These are phyloP conservation scores for Metschnikowia proteae DNA, from an alignment of 805 yeast genomes.

Conservation along the genomic window DNA sequence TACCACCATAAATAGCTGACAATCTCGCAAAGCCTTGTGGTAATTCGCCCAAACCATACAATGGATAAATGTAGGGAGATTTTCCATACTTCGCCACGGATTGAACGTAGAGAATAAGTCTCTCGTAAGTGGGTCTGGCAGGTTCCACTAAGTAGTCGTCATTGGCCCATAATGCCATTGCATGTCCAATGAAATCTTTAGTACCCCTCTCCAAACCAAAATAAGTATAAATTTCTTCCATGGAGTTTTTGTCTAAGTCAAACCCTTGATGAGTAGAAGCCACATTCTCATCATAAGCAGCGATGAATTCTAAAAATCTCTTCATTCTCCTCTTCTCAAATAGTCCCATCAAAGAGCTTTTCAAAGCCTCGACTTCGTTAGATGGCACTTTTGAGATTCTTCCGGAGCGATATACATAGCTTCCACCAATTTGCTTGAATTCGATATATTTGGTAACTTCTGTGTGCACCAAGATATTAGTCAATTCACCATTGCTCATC, in stretches of 20 bases:
- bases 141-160: slow-evolving; percentile 84
- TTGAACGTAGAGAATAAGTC: slow-evolving; percentile 79
- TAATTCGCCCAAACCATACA: slow-evolving; percentile 94
- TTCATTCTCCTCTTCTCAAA: slow-evolving; percentile 96
- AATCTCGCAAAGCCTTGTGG: slow-evolving; percentile 99
- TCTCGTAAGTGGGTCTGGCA: slow-evolving; percentile 86
- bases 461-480: slow-evolving; percentile 91
- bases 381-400: slow-evolving; percentile 93
- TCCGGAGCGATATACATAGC: slow-evolving; percentile 87
- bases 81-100: slow-evolving; percentile 94
- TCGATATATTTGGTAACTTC: slow-evolving; percentile 95
- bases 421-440: slow-evolving; percentile 94
- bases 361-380: slow-evolving; percentile 84
- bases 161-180: slow-evolving; percentile 95
- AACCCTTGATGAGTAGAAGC: slow-evolving; percentile 79
- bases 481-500: slow-evolving; percentile 97
- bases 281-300: slow-evolving; percentile 74
- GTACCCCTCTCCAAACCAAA: slow-evolving; percentile 92
- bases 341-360: slow-evolving; percentile 89
- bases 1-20: slow-evolving; percentile 96
- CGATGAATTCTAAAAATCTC: slow-evolving; percentile 84
- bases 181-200: slow-evolving; percentile 94
- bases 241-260: slow-evolving; percentile 80
- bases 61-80: slow-evolving; percentile 92
- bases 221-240: slow-evolving; percentile 85